Conservation (phyloP, 1,284 basidiomycete species). For the Ustilago tritici region DNA sequence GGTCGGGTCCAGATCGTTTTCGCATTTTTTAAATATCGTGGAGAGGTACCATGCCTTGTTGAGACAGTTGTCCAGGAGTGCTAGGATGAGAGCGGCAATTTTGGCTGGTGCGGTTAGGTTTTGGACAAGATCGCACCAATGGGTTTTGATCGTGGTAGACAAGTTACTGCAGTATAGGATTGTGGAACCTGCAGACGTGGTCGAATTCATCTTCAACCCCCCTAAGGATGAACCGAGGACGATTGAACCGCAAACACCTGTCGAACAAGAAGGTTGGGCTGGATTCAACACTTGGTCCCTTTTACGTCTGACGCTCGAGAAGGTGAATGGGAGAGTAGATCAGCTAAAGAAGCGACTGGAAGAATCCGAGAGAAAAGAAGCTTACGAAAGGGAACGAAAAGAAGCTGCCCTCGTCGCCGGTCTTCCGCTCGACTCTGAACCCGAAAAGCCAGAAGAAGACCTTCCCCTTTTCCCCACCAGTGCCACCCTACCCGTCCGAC, state of each 20-base stretch:
- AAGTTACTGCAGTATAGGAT: constrained; percentile 99
- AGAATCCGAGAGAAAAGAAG: constrained; percentile 45
- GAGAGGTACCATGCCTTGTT: constrained; percentile 92
- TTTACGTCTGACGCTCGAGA: constrained; percentile 64
- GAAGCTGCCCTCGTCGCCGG: constrained; percentile 54
- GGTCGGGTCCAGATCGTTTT: constrained; percentile 94
- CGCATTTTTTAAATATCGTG: constrained; percentile 96
- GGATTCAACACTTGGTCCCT: constrained; percentile 63
- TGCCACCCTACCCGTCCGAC: constrained; percentile 36
- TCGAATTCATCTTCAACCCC: constrained; percentile 81
- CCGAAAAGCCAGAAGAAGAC: background rate
- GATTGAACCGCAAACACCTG: background rate
- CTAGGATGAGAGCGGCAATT: constrained; percentile 73
- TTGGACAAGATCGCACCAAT: constrained; percentile 76
- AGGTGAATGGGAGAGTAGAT: constrained; percentile 67
- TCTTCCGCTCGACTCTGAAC: constrained; percentile 16
- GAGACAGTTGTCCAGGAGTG: constrained; percentile 77
- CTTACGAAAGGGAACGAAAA: constrained; percentile 44
- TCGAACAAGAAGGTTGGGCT: constrained; percentile 56
- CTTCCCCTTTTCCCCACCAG: constrained; percentile 53
- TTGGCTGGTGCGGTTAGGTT: constrained; percentile 79
- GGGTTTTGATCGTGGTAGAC: constrained; percentile 81
- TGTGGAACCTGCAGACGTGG: constrained; percentile 91
- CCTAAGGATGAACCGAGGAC: constrained; percentile 27
- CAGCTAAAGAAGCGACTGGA: constrained; percentile 62